phyloP scores from a whole-genome alignment of 805 yeast species.

The Pichia cabralensis region DNA sequence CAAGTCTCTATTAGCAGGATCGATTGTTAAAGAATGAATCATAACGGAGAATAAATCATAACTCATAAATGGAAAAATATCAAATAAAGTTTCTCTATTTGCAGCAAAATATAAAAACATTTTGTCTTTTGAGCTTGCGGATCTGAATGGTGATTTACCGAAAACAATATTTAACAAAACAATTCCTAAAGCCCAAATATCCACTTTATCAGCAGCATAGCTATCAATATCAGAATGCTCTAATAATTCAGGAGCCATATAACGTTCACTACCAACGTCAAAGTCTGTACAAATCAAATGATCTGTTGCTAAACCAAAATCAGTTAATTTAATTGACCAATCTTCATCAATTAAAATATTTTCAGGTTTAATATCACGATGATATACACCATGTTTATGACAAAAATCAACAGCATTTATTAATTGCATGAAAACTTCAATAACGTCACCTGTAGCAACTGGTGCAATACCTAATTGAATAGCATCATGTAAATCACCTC shows the following conservation, averaged over 20 bases:
- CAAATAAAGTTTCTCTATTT: constrained; percentile 83
- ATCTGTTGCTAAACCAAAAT: constrained; percentile 52
- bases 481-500: constrained; percentile 82
- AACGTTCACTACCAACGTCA: constrained; percentile 82
- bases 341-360: constrained; percentile 43
- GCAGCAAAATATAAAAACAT: constrained; percentile 77
- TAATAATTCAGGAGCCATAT: constrained; percentile 91
- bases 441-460: constrained; percentile 41
- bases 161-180: constrained; percentile 77
- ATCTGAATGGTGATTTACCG: constrained; percentile 78
- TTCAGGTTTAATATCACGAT: constrained; percentile 51
- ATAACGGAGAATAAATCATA: constrained; percentile 79
- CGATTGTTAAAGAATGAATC: constrained; percentile 68
- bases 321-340: constrained; percentile 49
- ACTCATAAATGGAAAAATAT: constrained; percentile 83
- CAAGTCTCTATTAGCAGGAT: constrained; percentile 77
- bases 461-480: constrained; percentile 60
- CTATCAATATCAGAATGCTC: constrained; percentile 42
- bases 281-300: constrained; percentile 51
- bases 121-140: constrained; percentile 68
- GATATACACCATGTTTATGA: constrained; percentile 39
- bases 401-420: constrained; percentile 41
- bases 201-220: constrained; percentile 75
- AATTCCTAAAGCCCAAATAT: constrained; percentile 85
- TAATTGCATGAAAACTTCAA: constrained; percentile 43